Conservation (phyloP, 345 rosid species). For the Salix brachista region DNA sequence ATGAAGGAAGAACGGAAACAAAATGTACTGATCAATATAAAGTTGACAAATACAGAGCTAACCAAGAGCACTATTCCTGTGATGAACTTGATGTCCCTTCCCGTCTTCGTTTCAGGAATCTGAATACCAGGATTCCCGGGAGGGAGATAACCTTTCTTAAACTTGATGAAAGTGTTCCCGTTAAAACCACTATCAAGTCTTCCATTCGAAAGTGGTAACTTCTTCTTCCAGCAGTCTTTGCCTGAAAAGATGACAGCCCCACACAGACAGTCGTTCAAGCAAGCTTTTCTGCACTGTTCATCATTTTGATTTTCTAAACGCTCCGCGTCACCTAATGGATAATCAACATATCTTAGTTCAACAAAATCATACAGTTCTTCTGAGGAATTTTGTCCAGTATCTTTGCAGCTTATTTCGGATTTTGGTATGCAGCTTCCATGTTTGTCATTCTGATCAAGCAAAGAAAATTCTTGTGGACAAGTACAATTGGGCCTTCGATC, state of each 20-base stretch:
- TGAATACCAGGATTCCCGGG: neutral
- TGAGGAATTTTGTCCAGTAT: neutral
- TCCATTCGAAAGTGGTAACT: conserved; percentile 37
- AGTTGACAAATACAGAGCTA: conserved; percentile 25
- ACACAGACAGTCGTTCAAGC: conserved; percentile 1
- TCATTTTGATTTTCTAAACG: too few species aligned
- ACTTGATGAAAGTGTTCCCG: conserved; percentile 26
- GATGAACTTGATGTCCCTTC: conserved; percentile 10
- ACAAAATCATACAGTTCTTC: neutral
- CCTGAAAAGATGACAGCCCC: conserved; percentile 11
- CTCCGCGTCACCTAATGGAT: neutral
- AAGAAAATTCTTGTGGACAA: conserved; percentile 22
- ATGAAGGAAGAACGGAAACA: conserved; percentile 9
- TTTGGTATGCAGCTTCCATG: conserved; percentile 5
- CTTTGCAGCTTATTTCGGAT: neutral
- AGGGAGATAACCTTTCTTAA: conserved; percentile 11
- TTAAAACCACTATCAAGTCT: neutral
- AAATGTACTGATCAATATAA: conserved; percentile 10
- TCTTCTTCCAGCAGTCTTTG: conserved; percentile 36
- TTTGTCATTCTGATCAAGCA: conserved; percentile 2
- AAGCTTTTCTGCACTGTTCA: neutral
- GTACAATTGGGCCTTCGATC: conserved; percentile 12
- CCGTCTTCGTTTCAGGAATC: neutral
- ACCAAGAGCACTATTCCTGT: conserved; percentile 30
- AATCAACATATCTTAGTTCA: neutral